Conservation (phyloP, 2,329 filamentous ascomycete species). For the Hymenoscyphus fraxineus region DNA sequence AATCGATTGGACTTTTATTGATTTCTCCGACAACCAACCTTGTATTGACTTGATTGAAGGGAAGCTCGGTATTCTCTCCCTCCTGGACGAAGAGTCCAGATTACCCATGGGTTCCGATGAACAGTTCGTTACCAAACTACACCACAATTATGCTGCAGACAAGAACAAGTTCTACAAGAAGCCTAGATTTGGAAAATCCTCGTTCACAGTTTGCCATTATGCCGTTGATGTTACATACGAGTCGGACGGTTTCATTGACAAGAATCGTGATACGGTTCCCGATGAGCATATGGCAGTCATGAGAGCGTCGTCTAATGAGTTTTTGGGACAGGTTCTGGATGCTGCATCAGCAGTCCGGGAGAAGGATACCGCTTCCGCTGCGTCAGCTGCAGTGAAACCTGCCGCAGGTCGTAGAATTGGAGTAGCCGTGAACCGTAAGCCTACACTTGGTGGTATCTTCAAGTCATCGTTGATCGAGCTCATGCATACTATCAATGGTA, state of each 20-base stretch:
- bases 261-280: slow-evolving; percentile 97
- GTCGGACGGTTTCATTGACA: slow-evolving; percentile 98
- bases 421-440: slow-evolving; percentile 91
- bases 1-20: slow-evolving; percentile 99
- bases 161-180: slow-evolving; percentile 99
- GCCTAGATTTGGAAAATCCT: slow-evolving; percentile 92
- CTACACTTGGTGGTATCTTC: slow-evolving; percentile 96
- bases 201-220: slow-evolving; percentile 98
- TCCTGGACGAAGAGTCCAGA: slow-evolving; percentile 93
- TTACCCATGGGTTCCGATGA: slow-evolving; percentile 97
- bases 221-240: slow-evolving; percentile 98
- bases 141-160: slow-evolving; percentile 84
- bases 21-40: slow-evolving; percentile 98
- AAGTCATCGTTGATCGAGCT: slow-evolving; percentile 96
- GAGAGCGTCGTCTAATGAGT: slow-evolving; percentile 76
- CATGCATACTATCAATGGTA: slow-evolving; percentile 96
- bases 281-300: slow-evolving; percentile 97
- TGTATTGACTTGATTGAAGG: slow-evolving; percentile 98
- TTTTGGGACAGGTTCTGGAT: slow-evolving; percentile 79
- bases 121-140: slow-evolving; percentile 92
- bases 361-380: slow-evolving; percentile 69
- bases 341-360: slow-evolving; percentile 84
- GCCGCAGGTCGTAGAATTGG: slow-evolving; percentile 81
- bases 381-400: slow-evolving; percentile 71
- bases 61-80: slow-evolving; percentile 85